These are phyloP conservation scores for Fonsecaea nubica DNA, from an alignment of 2,329 filamentous ascomycete species.

Conservation along the genomic window DNA sequence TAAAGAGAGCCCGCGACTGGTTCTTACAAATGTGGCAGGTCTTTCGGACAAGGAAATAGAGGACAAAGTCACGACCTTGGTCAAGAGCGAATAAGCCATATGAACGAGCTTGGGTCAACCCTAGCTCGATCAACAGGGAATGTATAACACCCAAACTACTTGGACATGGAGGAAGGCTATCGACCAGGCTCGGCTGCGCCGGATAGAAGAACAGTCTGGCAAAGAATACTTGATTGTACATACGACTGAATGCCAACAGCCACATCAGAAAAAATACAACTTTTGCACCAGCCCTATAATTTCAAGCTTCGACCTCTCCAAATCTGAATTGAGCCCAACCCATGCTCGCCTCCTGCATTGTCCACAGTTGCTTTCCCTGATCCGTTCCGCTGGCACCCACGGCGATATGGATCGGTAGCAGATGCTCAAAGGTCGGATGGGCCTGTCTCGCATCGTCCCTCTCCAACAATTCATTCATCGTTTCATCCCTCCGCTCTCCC, in stretches of 20 bases:
- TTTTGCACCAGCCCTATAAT: not conserved
- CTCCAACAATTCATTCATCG: slow-evolving; percentile 55
- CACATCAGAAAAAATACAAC: not conserved
- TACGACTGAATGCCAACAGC: slow-evolving; percentile 21
- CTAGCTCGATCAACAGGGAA: not conserved
- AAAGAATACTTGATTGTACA: slow-evolving; percentile 34
- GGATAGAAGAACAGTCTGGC: slow-evolving; percentile 1
- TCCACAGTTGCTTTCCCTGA: slow-evolving; percentile 56
- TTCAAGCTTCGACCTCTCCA: slow-evolving; percentile 43
- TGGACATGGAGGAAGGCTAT: slow-evolving; percentile 13
- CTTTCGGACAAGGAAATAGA: slow-evolving; percentile 75
- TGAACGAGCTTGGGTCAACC: not conserved
- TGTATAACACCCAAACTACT: slow-evolving; percentile 9
- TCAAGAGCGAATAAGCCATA: slow-evolving; percentile 56
- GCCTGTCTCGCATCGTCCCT: slow-evolving; percentile 64
- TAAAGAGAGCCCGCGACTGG: not conserved
- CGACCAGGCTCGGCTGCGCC: not conserved
- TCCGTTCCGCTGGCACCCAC: slow-evolving; percentile 62
- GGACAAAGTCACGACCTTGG: slow-evolving; percentile 68
- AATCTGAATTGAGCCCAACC: slow-evolving; percentile 64
- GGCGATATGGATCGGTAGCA: slow-evolving; percentile 65
- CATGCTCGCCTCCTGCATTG: slow-evolving; percentile 58
- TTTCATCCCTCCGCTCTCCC: slow-evolving; percentile 50
- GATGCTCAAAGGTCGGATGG: slow-evolving; percentile 69
- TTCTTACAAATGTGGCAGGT: slow-evolving; percentile 51